Evolutionary conservation across 106 monocot genomes (phyloP).

Genomic region (Allium fistulosum): DNA sequence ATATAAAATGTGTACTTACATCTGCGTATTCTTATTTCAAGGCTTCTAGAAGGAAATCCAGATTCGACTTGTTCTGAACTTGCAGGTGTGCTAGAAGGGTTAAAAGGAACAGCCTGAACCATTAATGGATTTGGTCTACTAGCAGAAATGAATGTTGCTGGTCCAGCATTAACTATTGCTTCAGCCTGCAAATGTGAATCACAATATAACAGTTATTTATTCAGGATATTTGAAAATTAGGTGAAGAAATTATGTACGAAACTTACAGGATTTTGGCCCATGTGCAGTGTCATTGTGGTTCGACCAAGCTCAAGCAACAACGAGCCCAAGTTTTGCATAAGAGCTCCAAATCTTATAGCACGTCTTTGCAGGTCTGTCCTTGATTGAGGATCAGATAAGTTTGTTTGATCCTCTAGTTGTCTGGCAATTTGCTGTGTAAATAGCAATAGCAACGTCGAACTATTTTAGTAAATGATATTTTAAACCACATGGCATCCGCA

Average conservation of each 20-base stretch:
- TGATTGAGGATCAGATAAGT: constrained; percentile 26
- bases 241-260: background rate
- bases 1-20: constrained; percentile 19
- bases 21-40: constrained; percentile 81
- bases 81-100: constrained; percentile 38
- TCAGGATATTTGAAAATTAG: too few relatives aligned
- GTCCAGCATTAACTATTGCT: constrained; percentile 83
- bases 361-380: constrained; percentile 49
- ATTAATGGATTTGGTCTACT: constrained; percentile 78
- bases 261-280: constrained; percentile 76
- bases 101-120: constrained; percentile 82
- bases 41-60: constrained; percentile 53
- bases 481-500: too few relatives aligned
- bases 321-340: constrained; percentile 77
- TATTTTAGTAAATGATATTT: too few relatives aligned
- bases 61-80: constrained; percentile 28
- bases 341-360: constrained; percentile 52
- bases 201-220: too few relatives aligned
- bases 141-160: constrained; percentile 82
- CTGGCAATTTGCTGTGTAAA: constrained; percentile 56
- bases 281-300: constrained; percentile 77
- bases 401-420: constrained; percentile 47
- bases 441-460: constrained; percentile 1
- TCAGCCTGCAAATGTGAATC: constrained; percentile 43
- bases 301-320: constrained; percentile 91